These are phyloP conservation scores for Fusarium robinianum DNA, from an alignment of 2,329 filamentous ascomycete genomes.

Conservation along the genomic window DNA sequence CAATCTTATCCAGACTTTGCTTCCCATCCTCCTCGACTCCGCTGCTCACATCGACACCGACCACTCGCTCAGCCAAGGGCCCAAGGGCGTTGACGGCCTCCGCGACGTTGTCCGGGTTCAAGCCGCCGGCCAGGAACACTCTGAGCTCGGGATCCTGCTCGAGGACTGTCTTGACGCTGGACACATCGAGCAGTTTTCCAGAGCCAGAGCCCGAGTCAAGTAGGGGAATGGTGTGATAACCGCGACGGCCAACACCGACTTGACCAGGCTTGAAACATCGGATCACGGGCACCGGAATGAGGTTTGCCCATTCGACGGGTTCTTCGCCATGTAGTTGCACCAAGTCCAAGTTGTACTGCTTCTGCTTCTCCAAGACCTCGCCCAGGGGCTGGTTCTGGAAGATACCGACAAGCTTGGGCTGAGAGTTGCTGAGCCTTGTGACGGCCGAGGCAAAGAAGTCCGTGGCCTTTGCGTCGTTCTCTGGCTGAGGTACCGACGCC, in stretches of 20 bases:
- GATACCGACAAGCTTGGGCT: slow-evolving; percentile 85
- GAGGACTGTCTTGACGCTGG: slow-evolving; percentile 69
- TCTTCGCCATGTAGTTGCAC: slow-evolving; percentile 94
- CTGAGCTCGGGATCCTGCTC: slow-evolving; percentile 70
- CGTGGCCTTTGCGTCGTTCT: slow-evolving; percentile 45
- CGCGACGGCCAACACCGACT: slow-evolving; percentile 71
- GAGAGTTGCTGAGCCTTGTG: slow-evolving; percentile 54
- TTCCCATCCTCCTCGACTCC: slow-evolving; percentile 85
- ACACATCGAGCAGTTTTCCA: slow-evolving; percentile 75
- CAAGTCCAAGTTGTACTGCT: slow-evolving; percentile 76
- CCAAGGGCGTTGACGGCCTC: slow-evolving; percentile 67
- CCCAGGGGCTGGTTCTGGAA: slow-evolving; percentile 89
- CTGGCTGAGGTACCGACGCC: slow-evolving; percentile 39
- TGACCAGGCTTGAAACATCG: slow-evolving; percentile 80
- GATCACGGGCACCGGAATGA: slow-evolving; percentile 93
- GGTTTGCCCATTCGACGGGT: slow-evolving; percentile 84
- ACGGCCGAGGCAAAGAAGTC: slow-evolving; percentile 74
- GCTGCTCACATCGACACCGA: slow-evolving; percentile 91
- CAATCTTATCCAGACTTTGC: slow-evolving; percentile 82
- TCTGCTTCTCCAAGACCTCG: slow-evolving; percentile 79
- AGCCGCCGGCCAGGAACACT: slow-evolving; percentile 82
- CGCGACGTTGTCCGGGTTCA: slow-evolving; percentile 78
- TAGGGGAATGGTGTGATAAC: slow-evolving; percentile 81
- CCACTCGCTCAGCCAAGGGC: slow-evolving; percentile 62
- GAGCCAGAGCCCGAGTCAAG: slow-evolving; percentile 87